Evolutionary conservation across 805 yeast species (phyloP).

Genomic region (Starmerella floricola): DNA sequence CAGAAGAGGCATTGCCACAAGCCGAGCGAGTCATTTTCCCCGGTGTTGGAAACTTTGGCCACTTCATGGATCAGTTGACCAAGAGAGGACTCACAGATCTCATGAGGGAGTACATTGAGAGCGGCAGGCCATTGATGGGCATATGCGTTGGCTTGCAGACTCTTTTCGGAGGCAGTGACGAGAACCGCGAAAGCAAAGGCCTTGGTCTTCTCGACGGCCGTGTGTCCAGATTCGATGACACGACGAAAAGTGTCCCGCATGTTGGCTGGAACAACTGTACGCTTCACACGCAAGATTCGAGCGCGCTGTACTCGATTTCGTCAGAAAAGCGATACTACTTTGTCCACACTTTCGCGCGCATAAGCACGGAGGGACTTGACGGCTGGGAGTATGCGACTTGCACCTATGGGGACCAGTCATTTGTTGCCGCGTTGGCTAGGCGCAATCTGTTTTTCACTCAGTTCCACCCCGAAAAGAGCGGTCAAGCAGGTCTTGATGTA

Average conservation of each 20-base stretch:
- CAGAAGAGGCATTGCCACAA: slow-evolving; percentile 33
- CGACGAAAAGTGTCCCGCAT: slow-evolving; percentile 78
- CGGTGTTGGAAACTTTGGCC: slow-evolving; percentile 97
- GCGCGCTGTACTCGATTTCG: slow-evolving; percentile 47
- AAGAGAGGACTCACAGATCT: slow-evolving; percentile 55
- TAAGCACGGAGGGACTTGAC: slow-evolving; percentile 17
- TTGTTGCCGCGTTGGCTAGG: slow-evolving; percentile 68
- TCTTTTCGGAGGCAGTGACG: slow-evolving; percentile 62
- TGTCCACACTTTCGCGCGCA: slow-evolving; percentile 64
- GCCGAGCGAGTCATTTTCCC: slow-evolving; percentile 58
- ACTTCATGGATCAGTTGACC: slow-evolving; percentile 63
- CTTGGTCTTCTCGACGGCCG: slow-evolving; percentile 42
- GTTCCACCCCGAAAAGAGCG: slow-evolving; percentile 98
- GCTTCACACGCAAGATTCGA: slow-evolving; percentile 14
- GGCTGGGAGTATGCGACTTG: slow-evolving; percentile 67
- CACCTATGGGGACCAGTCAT: slow-evolving; percentile 63
- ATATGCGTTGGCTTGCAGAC: slow-evolving; percentile 95
- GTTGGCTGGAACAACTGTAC: slow-evolving; percentile 80
- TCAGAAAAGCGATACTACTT: slow-evolving; percentile 70
- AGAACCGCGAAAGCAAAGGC: slow-evolving; percentile 53
- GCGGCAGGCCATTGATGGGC: slow-evolving; percentile 90
- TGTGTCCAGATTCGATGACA: slow-evolving; percentile 49
- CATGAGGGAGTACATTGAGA: slow-evolving; percentile 47
- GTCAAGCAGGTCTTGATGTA: slow-evolving; percentile 72
- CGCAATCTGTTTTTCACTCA: slow-evolving; percentile 88